Percentiles rank a stretch among this genome's conserved stretches.
Conservation (phyloP, 495 filamentous ascomycete species). For the Penicillium psychrofluorescens region DNA sequence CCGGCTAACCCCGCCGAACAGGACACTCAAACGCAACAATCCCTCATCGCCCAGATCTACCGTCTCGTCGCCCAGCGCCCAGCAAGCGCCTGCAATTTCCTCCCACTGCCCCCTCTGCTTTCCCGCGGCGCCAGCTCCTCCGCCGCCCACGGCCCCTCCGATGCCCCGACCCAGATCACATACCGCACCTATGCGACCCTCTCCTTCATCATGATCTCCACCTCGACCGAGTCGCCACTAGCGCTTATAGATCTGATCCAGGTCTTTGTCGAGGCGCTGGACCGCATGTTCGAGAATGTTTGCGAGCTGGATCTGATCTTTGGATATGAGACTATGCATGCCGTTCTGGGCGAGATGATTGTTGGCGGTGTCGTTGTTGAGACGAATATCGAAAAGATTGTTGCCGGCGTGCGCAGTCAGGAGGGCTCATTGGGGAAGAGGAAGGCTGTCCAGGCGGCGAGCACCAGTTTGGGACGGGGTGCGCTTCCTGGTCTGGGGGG, state of each 20-base stretch:
- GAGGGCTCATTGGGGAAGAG: constrained; percentile 75
- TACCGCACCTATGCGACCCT: constrained; percentile 98
- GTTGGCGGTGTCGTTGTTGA: constrained; percentile 94
- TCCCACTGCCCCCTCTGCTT: constrained; percentile 69
- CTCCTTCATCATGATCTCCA: constrained; percentile 96
- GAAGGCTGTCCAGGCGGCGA: constrained; percentile 39
- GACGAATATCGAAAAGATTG: constrained; percentile 80
- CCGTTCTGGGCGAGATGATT: constrained; percentile 87
- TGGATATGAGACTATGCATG: constrained; percentile 95
- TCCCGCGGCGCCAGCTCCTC: constrained; percentile 53
- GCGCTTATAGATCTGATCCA: constrained; percentile 95
- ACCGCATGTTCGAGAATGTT: constrained; percentile 94
- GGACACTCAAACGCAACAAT: constrained; percentile 93
- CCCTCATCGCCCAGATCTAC: constrained; percentile 95
- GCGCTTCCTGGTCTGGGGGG: constrained; percentile 33
- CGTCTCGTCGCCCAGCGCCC: constrained; percentile 88
- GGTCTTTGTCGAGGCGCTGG: constrained; percentile 92
- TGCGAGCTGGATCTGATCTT: constrained; percentile 98
- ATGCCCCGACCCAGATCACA: constrained; percentile 89
- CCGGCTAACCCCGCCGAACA: constrained; percentile 26
- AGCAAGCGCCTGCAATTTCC: constrained; percentile 89
- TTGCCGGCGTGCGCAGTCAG: constrained; percentile 73
- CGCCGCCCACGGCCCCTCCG: constrained; percentile 56
- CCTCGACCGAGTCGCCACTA: constrained; percentile 93
- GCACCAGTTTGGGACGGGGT: constrained; percentile 30